phyloP scores from a whole-genome alignment of 129 eudicot genomes.

The Rutidosis leptorrhynchoides region DNA sequence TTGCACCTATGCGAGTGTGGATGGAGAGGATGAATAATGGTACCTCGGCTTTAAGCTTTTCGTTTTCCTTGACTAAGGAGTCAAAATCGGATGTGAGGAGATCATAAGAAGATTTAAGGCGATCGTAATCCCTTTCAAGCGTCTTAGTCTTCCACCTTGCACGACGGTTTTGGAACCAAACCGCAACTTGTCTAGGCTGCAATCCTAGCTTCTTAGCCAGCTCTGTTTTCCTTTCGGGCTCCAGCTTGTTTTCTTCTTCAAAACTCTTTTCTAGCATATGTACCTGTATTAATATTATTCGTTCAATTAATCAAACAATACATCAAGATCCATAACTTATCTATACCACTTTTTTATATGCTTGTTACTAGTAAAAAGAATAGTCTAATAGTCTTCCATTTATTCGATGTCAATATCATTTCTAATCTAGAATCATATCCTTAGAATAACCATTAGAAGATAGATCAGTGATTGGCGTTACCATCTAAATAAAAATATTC shows the following conservation, averaged over 20 bases:
- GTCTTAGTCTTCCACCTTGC: conserved; percentile 94
- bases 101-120: conserved; percentile 63
- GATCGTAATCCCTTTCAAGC: conserved; percentile 81
- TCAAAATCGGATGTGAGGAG: conserved; percentile 62
- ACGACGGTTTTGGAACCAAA: conserved; percentile 98
- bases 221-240: conserved; percentile 84
- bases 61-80: conserved; percentile 60
- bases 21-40: background rate
- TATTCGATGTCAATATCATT: conserved; percentile 27
- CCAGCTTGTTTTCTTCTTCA: conserved; percentile 90
- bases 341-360: conserved; percentile 23
- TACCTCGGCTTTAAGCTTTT: conserved; percentile 84
- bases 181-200: conserved; percentile 98
- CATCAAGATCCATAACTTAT: background rate
- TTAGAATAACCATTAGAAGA: too few relatives aligned
- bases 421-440: conserved; percentile 38
- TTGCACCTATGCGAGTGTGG: background rate
- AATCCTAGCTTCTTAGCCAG: conserved; percentile 80
- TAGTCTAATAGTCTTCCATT: background rate
- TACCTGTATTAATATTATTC: conserved; percentile 35
- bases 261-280: conserved; percentile 84
- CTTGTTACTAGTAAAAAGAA: conserved; percentile 1
- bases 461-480: too few relatives aligned
- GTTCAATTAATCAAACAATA: conserved; percentile 12
- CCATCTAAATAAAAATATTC: too few relatives aligned